Percentiles rank a stretch among this genome's conserved stretches.
Conservation (phyloP, 805 yeast genomes). For the Yarrowia hollandica region DNA sequence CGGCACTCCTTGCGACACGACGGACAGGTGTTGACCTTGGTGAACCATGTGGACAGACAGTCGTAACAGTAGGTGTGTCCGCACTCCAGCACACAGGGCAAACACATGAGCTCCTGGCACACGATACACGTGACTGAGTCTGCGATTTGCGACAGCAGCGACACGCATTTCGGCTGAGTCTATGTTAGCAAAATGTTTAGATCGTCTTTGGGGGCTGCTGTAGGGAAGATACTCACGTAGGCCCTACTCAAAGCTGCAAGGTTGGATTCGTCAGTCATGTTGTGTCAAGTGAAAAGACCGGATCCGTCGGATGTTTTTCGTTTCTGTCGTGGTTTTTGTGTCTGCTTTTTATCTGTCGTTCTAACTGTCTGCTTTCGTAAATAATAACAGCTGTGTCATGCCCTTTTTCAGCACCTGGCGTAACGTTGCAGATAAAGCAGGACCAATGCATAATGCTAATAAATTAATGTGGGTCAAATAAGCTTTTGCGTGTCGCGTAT, state of each 20-base stretch:
- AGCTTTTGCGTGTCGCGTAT: slow-evolving; percentile 10
- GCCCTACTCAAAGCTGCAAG: not conserved
- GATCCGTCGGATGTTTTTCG: too few species aligned
- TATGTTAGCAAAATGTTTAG: slow-evolving; percentile 20
- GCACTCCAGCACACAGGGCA: slow-evolving; percentile 56
- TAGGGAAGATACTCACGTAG: not conserved
- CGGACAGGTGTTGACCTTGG: slow-evolving; percentile 34
- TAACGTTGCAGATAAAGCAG: slow-evolving; percentile 3
- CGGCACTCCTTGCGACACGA: slow-evolving; percentile 32
- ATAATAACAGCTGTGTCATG: not conserved
- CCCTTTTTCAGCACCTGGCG: too few species aligned
- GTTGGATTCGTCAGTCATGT: not conserved
- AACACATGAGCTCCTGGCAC: slow-evolving; percentile 61
- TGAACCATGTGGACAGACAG: slow-evolving; percentile 38
- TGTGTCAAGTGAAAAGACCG: too few species aligned
- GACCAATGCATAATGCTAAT: not conserved
- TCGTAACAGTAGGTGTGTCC: slow-evolving; percentile 70
- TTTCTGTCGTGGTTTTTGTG: not conserved
- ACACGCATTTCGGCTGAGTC: not conserved
- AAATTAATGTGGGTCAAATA: too few species aligned
- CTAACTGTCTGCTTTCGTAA: not conserved
- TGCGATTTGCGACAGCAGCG: slow-evolving; percentile 32
- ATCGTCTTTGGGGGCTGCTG: not conserved
- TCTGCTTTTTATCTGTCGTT: not conserved
- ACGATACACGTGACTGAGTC: slow-evolving; percentile 48